Base-by-base conservation (phyloP, 2,329 filamentous ascomycete species). In the Paecilomyces dactylethromorphus region DNA sequence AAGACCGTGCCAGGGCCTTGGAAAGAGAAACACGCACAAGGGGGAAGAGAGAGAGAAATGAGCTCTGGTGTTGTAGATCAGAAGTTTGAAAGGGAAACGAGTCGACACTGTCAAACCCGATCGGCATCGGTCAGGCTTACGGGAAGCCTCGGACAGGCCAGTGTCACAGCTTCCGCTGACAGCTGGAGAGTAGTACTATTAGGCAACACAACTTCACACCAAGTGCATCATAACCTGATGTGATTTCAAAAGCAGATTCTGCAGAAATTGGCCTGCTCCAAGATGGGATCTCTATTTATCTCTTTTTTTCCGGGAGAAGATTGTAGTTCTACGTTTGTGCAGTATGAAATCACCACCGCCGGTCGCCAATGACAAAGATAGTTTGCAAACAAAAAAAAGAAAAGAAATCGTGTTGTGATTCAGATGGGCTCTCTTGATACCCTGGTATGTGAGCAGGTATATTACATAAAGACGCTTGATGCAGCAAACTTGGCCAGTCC, bases 341-440 rank as follows among this genome's bases (percentile, higher is more conserved):
- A 18, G n/a, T 18, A 18, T 18, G n/a, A 45, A 7, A n/a, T 18
- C 15, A 45, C 15, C 8, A 18, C n/a, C 10, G 8, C 10, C 11
- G 8, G n/a, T 45, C 26, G 26, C 26, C 26, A 21, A 45, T 18
- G 39, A n/a, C 15, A 5, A 45, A 10, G 15, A 52, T 21, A 52
- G 22, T 12, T 29, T 12, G 11, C 21, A 52, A 52, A 52, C 22
- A 52, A 45, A 21, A 29, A 52, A 52, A 52, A 45, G 13, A 29
- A 52, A 52, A 52, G 52, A 57, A 55, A 39, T 55, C 50, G 55
- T 26, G 18, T 63, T 56, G 56, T 57, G 57, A 64, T 57, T 58
- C 58, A 62, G 59, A 58, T 59, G 49, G 59, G 64, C 64, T 65
- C 64, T 64, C 63, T 64, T 57, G 62, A 63, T 52, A 60, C 50